phyloP scores from a whole-genome alignment of 345 rosid genomes.

The Eucalyptus leucophloia region DNA sequence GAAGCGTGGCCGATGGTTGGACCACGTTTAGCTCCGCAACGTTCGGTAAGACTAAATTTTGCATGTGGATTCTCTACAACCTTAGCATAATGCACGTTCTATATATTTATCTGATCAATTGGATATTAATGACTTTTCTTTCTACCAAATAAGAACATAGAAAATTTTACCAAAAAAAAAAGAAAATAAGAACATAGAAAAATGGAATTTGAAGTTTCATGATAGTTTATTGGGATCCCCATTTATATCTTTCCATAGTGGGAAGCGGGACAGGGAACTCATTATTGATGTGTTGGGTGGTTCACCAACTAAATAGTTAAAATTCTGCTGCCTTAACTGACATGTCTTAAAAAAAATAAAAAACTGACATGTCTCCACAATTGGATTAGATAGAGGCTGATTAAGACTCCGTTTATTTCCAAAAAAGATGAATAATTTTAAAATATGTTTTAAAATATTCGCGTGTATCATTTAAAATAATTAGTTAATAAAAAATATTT shows the following conservation, averaged over 20 bases:
- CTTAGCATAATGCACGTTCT: neutral
- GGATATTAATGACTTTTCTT: neutral
- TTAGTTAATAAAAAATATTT: too few species aligned
- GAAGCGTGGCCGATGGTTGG: constrained; percentile 71
- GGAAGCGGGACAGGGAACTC: neutral
- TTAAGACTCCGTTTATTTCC: neutral
- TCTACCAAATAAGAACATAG: neutral
- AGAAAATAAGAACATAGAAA: neutral
- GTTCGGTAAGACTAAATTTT: constrained; percentile 24
- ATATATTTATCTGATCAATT: neutral
- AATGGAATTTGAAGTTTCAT: neutral
- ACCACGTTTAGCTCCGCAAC: constrained; percentile 80
- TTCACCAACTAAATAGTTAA: neutral
- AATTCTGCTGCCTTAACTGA: neutral
- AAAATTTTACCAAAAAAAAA: too few species aligned
- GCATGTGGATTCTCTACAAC: neutral
- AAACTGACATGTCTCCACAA: neutral
- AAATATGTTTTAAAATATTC: accelerated
- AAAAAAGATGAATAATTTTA: too few species aligned
- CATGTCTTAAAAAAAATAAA: neutral
- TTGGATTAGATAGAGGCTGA: neutral
- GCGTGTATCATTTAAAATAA: accelerated
- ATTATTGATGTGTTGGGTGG: neutral
- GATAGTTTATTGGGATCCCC: neutral
- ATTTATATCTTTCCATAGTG: neutral